Evolutionary conservation across 1,284 basidiomycete genomes (phyloP).

Genomic region (Pascua sp.): DNA sequence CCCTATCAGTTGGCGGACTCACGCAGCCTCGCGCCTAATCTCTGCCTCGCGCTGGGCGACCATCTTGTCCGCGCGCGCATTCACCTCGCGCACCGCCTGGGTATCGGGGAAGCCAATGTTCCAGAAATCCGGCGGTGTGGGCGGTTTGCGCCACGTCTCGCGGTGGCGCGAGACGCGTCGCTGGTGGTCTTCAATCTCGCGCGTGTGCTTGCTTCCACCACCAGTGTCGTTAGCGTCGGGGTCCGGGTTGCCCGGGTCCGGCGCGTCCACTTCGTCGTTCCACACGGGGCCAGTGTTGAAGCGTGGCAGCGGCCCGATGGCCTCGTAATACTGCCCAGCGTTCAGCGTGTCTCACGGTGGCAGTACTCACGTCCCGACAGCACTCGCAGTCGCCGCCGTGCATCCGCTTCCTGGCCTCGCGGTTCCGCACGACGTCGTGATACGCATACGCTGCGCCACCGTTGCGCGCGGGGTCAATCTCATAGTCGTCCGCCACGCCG

Average conservation of each 20-base stretch:
- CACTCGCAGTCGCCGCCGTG: slow-evolving; percentile 77
- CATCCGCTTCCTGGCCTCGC: slow-evolving; percentile 63
- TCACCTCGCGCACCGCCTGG: slow-evolving; percentile 70
- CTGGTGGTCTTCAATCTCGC: slow-evolving; percentile 58
- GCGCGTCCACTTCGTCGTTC: slow-evolving; percentile 47
- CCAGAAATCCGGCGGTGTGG: slow-evolving; percentile 75
- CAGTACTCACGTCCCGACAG: slow-evolving; percentile 66
- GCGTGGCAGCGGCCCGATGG: slow-evolving; percentile 64
- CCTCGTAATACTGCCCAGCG: slow-evolving; percentile 67
- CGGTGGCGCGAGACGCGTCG: slow-evolving; percentile 75
- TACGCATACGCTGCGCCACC: slow-evolving; percentile 64
- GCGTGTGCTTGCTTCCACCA: slow-evolving; percentile 6
- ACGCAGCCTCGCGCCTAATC: slow-evolving; percentile 43
- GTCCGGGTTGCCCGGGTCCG: no score
- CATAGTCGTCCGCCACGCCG: slow-evolving; percentile 63
- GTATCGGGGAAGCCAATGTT: slow-evolving; percentile 82
- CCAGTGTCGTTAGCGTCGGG: neutral
- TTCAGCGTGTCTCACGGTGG: slow-evolving; percentile 1
- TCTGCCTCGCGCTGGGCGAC: slow-evolving; percentile 62
- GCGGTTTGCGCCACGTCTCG: slow-evolving; percentile 60
- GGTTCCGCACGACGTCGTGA: slow-evolving; percentile 70
- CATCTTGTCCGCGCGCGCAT: slow-evolving; percentile 61
- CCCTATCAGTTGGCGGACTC: slow-evolving; percentile 11
- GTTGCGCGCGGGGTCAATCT: slow-evolving; percentile 66
- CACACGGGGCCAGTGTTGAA: slow-evolving; percentile 65